These are phyloP conservation scores for Chlamydomonas schloesseri DNA, from an alignment of 139 green algal genomes.

Conservation along the genomic window DNA sequence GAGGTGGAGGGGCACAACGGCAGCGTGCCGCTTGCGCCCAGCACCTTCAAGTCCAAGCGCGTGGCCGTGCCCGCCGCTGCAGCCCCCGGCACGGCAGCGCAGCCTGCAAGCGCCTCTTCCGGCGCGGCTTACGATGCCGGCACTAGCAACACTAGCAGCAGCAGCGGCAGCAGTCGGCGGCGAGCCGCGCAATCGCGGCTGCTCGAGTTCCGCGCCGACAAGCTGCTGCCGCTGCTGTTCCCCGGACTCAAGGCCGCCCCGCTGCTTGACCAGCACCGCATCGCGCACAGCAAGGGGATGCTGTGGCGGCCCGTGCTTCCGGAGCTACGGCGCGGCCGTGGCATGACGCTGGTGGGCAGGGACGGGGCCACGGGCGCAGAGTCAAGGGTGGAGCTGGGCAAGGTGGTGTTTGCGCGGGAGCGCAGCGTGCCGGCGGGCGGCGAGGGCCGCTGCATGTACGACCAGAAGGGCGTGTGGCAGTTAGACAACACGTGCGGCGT, in stretches of 20 bases:
- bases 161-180: neutral
- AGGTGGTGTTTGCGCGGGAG: constrained; percentile 7
- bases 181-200: neutral
- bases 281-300: neutral
- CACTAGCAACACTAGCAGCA: neutral
- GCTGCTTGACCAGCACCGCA: neutral
- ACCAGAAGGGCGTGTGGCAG: constrained; percentile 35
- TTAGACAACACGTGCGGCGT: constrained; percentile 32
- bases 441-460: constrained; percentile 34
- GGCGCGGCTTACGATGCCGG: neutral
- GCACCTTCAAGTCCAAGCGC: neutral
- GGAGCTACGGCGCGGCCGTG: neutral
- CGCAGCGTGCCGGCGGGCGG: constrained; percentile 11
- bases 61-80: neutral
- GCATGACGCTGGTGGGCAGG: neutral
- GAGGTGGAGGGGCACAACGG: neutral
- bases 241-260: neutral
- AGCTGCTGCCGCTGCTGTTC: neutral
- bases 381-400: neutral
- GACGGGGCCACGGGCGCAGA: neutral
- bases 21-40: neutral
- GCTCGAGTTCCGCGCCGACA: neutral
- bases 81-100: neutral
- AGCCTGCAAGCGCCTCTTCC: neutral
- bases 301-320: constrained; percentile 9